phyloP scores from a whole-genome alignment of 495 filamentous ascomycete genomes.

The Neurospora pannonica region DNA sequence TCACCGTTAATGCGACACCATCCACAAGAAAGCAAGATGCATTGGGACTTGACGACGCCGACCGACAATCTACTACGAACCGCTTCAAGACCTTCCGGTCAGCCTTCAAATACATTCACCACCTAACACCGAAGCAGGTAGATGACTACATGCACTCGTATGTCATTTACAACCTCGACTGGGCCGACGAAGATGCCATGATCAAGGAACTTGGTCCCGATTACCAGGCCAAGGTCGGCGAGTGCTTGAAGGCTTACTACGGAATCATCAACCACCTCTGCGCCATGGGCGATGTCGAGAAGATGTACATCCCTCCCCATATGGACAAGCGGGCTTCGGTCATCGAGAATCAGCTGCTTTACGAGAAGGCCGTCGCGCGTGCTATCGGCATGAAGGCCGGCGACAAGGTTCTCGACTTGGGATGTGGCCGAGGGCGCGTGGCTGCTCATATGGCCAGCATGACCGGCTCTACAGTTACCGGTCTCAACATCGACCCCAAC shows the following conservation, averaged over 20 bases:
- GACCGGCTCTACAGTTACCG: constrained; percentile 47
- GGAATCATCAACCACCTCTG: constrained; percentile 56
- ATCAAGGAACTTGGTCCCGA: constrained; percentile 44
- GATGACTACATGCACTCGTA: constrained; percentile 60
- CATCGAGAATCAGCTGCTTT: constrained; percentile 46
- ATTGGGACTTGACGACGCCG: constrained; percentile 7
- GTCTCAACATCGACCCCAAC: constrained; percentile 54
- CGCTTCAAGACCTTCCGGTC: constrained; percentile 46
- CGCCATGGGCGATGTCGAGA: constrained; percentile 56
- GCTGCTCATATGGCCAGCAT: constrained; percentile 52
- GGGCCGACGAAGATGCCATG: constrained; percentile 51
- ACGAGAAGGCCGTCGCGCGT: constrained; percentile 47
- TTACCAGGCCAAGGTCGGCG: constrained; percentile 51
- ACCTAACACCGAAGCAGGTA: constrained; percentile 49
- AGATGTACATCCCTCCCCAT: constrained; percentile 59
- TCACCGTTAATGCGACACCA: not conserved
- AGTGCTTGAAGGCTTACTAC: constrained; percentile 52
- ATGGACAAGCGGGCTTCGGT: constrained; percentile 50
- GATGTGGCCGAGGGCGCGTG: constrained; percentile 51
- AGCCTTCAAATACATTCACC: constrained; percentile 46
- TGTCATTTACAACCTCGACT: constrained; percentile 57
- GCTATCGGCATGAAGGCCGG: constrained; percentile 43
- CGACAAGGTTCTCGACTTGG: constrained; percentile 48
- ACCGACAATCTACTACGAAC: constrained; percentile 44
- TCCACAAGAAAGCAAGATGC: not conserved